A percentile compares a stretch with the other conserved stretches of the same genome.
These are phyloP conservation scores for Arthrobotrys entomopaga DNA, from an alignment of 2,329 filamentous ascomycete species.

Conservation along the genomic window DNA sequence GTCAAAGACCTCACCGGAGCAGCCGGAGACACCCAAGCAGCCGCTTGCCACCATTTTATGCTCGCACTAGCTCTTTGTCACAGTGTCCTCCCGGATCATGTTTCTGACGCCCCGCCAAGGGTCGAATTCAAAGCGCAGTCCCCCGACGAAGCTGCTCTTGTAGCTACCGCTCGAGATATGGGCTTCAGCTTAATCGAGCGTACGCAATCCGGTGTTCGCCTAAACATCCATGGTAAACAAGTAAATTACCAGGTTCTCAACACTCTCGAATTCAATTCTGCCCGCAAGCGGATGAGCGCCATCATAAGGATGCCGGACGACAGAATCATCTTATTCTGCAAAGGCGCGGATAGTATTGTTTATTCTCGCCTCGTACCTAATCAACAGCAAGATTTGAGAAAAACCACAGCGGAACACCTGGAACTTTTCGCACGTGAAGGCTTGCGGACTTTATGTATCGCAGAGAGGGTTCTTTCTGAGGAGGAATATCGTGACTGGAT, in stretches of 20 bases:
- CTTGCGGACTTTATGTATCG: slow-evolving; percentile 92
- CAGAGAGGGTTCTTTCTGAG: slow-evolving; percentile 80
- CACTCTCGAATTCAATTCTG: slow-evolving; percentile 96
- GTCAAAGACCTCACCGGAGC: slow-evolving; percentile 82
- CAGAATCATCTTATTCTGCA: slow-evolving; percentile 90
- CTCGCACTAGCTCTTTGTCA: slow-evolving; percentile 93
- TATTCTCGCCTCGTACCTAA: slow-evolving; percentile 88
- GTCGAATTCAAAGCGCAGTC: slow-evolving; percentile 98
- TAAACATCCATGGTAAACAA: slow-evolving; percentile 89
- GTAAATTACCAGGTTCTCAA: slow-evolving; percentile 87
- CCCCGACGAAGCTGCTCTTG: slow-evolving; percentile 92
- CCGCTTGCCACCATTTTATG: slow-evolving; percentile 90
- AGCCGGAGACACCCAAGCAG: slow-evolving; percentile 78
- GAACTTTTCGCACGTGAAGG: slow-evolving; percentile 98
- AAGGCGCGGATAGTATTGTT: slow-evolving; percentile 96
- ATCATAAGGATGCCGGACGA: slow-evolving; percentile 95
- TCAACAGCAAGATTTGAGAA: slow-evolving; percentile 84
- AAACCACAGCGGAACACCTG: slow-evolving; percentile 87
- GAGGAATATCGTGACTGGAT: slow-evolving; percentile 87
- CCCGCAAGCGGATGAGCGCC: slow-evolving; percentile 95
- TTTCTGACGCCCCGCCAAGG: slow-evolving; percentile 86
- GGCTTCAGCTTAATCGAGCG: slow-evolving; percentile 91
- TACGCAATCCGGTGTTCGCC: slow-evolving; percentile 79
- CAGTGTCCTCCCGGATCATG: slow-evolving; percentile 90
- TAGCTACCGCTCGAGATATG: slow-evolving; percentile 92